Percentiles rank a stretch among this genome's conserved stretches.
Conservation (phyloP, 768 basidiomycete genomes). For the Trametes punicea region DNA sequence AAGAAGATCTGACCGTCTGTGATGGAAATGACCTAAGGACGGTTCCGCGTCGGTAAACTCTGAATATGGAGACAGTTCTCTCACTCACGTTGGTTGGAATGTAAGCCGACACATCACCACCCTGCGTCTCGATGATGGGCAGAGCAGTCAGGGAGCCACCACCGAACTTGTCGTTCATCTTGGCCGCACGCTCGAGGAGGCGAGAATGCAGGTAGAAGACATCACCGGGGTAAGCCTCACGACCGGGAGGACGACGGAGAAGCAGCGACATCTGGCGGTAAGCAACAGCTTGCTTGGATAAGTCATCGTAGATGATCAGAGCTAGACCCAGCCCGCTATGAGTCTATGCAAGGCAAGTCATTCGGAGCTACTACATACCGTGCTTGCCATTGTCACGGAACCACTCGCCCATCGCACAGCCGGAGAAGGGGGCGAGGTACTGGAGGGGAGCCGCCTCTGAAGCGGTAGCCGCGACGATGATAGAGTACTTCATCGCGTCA, state of each 20-base stretch:
- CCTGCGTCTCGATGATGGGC: constrained; percentile 99
- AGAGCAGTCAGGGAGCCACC: constrained; percentile 98
- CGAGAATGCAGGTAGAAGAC: constrained; percentile 99
- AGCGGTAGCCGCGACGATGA: constrained; percentile 98
- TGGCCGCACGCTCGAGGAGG: constrained; percentile 99
- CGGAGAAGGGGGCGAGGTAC: constrained; percentile 99
- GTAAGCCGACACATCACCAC: constrained; percentile 99
- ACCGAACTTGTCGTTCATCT: constrained; percentile 99
- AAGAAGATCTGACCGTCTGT: constrained; percentile 99
- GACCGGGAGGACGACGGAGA: constrained; percentile 99
- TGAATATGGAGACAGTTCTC: background rate
- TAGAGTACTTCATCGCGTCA: constrained; percentile 99
- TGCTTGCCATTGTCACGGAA: constrained; percentile 99
- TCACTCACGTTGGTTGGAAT: constrained; percentile 83
- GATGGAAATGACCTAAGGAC: constrained; percentile 90
- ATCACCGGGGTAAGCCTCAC: constrained; percentile 99
- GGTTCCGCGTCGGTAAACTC: background rate
- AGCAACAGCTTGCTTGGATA: constrained; percentile 99
- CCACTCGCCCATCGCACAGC: constrained; percentile 99
- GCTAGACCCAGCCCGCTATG: constrained; percentile 40
- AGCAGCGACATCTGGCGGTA: constrained; percentile 99
- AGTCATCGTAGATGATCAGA: constrained; percentile 98
- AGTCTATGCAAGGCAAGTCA: background rate
- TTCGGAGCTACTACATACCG: constrained; percentile 46
- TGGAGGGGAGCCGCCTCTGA: constrained; percentile 99